Evolutionary conservation across 768 basidiomycete genomes (phyloP), one percentile per base, ranked within the genome.

Genomic region (Lactarius vividus): DNA sequence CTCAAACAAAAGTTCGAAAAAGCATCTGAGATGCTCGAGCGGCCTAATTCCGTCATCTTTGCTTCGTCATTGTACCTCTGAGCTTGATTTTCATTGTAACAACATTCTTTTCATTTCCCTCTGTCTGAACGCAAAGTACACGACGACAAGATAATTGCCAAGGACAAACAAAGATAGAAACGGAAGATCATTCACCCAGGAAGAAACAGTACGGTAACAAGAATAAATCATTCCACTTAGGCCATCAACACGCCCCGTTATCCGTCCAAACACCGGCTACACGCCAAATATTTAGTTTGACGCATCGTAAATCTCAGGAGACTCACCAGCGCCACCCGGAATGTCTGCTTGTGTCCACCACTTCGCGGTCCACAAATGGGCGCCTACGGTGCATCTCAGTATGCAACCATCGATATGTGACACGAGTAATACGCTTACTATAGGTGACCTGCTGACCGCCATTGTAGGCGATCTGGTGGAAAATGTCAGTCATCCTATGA

Each of bases 1-100:
- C 81, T 99, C 23, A 87, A 95, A 77, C 88, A 95, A 72, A 97
- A 95, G 76, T 98, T 99, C 73, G 91, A 90, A 70, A 92, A 92
- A 74, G 83, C 91, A 18, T 88, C 91, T 0, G 94, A 95, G 77
- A 88, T 96, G 91, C 86, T 98, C 28, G 94, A 94, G 76, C 83
- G 94, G 52, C 95, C 91, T 0, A 96, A 95, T 75, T 95, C 93
- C 0, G 94, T 98, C 67, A 94, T 94, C 49, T 94, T 94, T 78
- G 91, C 91, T 71, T 91, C 91, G 29, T 92, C 90, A 3, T 72
- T 94, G 77, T 94, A 94, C 76, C 80, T 94, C 39, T 93, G 77
- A 70, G 49, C 13, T 56, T 55, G 26, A n/a, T 28, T 26, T 37
- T 18, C 56, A 26, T 31, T 46, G 49, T 59, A 52, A 33, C 18